phyloP scores from a whole-genome alignment of 106 monocot genomes.

The Alisma plantagoaquatica region DNA sequence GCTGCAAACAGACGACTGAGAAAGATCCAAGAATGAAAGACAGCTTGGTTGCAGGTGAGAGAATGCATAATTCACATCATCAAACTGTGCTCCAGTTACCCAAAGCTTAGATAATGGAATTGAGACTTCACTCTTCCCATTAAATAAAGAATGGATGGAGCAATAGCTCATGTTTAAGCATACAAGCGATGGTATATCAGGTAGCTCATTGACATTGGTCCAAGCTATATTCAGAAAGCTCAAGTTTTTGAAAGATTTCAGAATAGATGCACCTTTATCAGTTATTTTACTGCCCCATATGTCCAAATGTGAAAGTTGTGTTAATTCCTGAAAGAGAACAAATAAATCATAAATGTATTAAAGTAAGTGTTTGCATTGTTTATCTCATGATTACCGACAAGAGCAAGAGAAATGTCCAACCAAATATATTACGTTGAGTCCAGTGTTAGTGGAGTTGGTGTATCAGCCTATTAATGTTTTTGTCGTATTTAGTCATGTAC shows the following conservation, averaged over 20 bases:
- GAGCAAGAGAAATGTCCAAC: too few relatives aligned
- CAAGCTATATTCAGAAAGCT: constrained; percentile 67
- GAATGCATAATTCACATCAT: constrained; percentile 34
- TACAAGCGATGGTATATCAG: constrained; percentile 43
- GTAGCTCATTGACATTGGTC: constrained; percentile 66
- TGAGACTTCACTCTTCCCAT: constrained; percentile 6
- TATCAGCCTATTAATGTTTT: too few relatives aligned
- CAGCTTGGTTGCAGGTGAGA: constrained; percentile 22
- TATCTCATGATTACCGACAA: too few relatives aligned
- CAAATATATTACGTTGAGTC: too few relatives aligned
- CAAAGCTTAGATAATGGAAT: constrained; percentile 43
- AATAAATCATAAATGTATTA: background rate
- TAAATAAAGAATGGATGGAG: constrained; percentile 46
- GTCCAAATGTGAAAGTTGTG: constrained; percentile 65
- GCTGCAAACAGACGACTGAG: constrained; percentile 30
- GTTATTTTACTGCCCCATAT: constrained; percentile 84
- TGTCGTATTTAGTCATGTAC: too few relatives aligned
- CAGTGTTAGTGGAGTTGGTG: too few relatives aligned
- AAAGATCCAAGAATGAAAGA: constrained; percentile 62
- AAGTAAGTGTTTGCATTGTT: too few relatives aligned
- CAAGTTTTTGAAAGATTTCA: constrained; percentile 51
- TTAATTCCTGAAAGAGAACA: constrained; percentile 39
- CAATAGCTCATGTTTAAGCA: constrained; percentile 84
- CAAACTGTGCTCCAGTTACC: constrained; percentile 39
- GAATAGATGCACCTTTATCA: constrained; percentile 35